Conservation (phyloP, 768 basidiomycete genomes). For the Boletellus emodensis region DNA sequence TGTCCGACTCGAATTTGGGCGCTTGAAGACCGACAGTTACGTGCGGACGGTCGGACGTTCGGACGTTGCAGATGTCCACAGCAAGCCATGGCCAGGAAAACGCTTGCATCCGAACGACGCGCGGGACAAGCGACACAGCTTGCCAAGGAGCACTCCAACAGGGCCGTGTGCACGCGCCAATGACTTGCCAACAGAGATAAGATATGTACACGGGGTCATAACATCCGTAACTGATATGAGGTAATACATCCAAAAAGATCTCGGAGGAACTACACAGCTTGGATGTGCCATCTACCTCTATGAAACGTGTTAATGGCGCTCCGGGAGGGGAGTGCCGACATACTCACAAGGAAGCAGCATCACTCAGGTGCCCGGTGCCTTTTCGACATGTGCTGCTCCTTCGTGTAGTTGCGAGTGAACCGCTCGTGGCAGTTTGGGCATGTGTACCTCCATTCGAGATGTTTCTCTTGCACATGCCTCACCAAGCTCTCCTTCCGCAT, state of each 20-base stretch:
- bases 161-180: neutral
- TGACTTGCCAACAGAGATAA: constrained; percentile 1
- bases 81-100: constrained; percentile 6
- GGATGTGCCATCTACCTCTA: neutral
- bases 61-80: neutral
- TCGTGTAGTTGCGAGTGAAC: constrained; percentile 27
- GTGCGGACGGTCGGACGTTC: neutral
- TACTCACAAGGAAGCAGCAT: neutral
- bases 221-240: neutral
- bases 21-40: neutral
- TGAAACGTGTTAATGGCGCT: neutral
- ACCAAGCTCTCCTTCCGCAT: constrained; percentile 29
- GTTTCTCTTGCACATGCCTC: constrained; percentile 26
- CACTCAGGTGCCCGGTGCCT: constrained; percentile 10
- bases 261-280: neutral
- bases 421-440: constrained; percentile 19
- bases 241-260: neutral
- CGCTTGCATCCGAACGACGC: neutral
- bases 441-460: constrained; percentile 13
- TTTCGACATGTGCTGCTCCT: constrained; percentile 8
- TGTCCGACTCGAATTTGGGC: neutral
- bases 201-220: constrained; percentile 10
- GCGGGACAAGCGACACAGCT: constrained; percentile 13
- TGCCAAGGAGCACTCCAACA: constrained; percentile 17
- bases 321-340: neutral